Percentiles rank a stretch among this genome's conserved stretches.
These are phyloP conservation scores for Venturia aucupariae DNA, from an alignment of 2,329 filamentous ascomycete species.

Conservation along the genomic window DNA sequence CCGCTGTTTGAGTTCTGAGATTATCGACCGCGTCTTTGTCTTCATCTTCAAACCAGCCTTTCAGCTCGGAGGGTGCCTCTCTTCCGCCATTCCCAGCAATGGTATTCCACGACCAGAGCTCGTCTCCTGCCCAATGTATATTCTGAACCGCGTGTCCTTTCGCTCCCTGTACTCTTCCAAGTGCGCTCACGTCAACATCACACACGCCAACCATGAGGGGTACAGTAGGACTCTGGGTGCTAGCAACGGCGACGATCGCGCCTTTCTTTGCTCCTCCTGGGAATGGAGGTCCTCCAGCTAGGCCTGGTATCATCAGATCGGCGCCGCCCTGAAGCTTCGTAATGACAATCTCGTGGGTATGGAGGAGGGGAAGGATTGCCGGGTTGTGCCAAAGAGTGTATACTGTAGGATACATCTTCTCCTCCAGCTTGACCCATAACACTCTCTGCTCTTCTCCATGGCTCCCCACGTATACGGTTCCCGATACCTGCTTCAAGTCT, in stretches of 20 bases:
- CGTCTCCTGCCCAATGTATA: slow-evolving; percentile 60
- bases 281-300: slow-evolving; percentile 56
- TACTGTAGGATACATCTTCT: slow-evolving; percentile 47
- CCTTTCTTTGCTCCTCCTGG: slow-evolving; percentile 49
- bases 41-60: slow-evolving; percentile 39
- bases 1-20: slow-evolving; percentile 32
- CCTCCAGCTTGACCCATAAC: slow-evolving; percentile 55
- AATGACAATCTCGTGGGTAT: slow-evolving; percentile 53
- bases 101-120: slow-evolving; percentile 56
- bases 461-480: slow-evolving; percentile 55
- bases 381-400: slow-evolving; percentile 60
- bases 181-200: slow-evolving; percentile 49
- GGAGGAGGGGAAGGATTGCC: slow-evolving; percentile 51
- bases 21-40: slow-evolving; percentile 25
- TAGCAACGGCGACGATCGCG: slow-evolving; percentile 54
- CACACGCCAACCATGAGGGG: slow-evolving; percentile 57
- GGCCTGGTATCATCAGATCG: slow-evolving; percentile 60
- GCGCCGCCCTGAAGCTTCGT: slow-evolving; percentile 55
- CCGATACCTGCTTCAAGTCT: slow-evolving; percentile 50
- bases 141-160: slow-evolving; percentile 58
- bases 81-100: slow-evolving; percentile 41
- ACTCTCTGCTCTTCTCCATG: slow-evolving; percentile 47
- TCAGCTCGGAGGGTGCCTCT: slow-evolving; percentile 43
- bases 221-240: slow-evolving; percentile 49
- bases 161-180: slow-evolving; percentile 47